Conservation (phyloP, 2,329 filamentous ascomycete species). For the Ceratocystiopsis brevicomis region DNA sequence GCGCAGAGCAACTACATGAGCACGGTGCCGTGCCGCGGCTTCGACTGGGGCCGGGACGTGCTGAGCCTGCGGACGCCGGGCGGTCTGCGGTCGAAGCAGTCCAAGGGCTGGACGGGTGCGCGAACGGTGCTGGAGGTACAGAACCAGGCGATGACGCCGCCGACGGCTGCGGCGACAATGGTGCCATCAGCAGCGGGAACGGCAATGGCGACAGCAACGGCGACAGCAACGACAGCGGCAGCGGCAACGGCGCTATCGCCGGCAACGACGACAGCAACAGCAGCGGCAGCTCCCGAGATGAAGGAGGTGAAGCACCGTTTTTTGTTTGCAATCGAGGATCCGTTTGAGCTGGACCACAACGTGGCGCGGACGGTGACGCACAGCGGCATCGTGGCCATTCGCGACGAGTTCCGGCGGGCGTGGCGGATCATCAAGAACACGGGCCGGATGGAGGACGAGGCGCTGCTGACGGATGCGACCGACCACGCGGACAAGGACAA, state of each 20-base stretch:
- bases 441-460: conserved; percentile 24
- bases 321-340: conserved; percentile 79
- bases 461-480: conserved; percentile 32
- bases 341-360: conserved; percentile 76
- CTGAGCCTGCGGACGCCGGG: conserved; percentile 55
- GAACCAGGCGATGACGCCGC: conserved; percentile 13
- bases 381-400: conserved; percentile 60
- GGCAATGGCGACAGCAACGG: not conserved
- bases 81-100: conserved; percentile 52
- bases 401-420: conserved; percentile 68
- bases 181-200: not conserved
- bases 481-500: conserved; percentile 13
- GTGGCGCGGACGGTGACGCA: conserved; percentile 74
- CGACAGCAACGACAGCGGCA: not conserved
- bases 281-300: conserved; percentile 20
- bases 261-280: conserved; percentile 3
- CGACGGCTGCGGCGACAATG: not conserved
- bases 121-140: conserved; percentile 45
- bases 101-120: conserved; percentile 76
- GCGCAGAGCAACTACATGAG: conserved; percentile 40
- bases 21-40: conserved; percentile 34
- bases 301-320: conserved; percentile 65
- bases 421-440: conserved; percentile 48
- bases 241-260: not conserved
- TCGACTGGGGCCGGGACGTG: conserved; percentile 66